A percentile compares a stretch with the other conserved stretches of the same genome.
These are phyloP conservation scores for Hypoxylon sp. DNA, from an alignment of 2,329 filamentous ascomycete genomes.

Conservation along the genomic window DNA sequence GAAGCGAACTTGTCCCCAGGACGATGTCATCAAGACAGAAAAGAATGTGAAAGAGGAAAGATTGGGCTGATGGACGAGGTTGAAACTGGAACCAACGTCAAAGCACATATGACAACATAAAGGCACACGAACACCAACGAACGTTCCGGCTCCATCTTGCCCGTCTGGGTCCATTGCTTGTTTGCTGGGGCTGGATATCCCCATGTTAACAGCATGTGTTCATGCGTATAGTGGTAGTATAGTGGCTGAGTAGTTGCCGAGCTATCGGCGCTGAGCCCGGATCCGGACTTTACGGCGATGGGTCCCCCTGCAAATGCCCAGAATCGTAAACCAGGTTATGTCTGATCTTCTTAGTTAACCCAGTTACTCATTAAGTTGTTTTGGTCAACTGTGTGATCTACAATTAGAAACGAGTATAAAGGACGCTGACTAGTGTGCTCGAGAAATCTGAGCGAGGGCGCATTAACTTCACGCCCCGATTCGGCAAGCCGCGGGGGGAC, in stretches of 20 bases:
- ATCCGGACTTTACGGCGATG: constrained; percentile 31
- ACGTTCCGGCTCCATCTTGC: constrained; percentile 28
- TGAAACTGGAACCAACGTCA: constrained; percentile 42
- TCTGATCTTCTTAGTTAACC: constrained; percentile 50
- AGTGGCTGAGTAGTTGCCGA: constrained; percentile 13
- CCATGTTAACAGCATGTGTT: constrained; percentile 35
- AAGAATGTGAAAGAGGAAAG: constrained; percentile 38
- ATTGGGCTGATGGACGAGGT: constrained; percentile 30
- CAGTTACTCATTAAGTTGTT: constrained; percentile 37
- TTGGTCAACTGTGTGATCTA: constrained; percentile 52
- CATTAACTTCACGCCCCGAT: constrained; percentile 41
- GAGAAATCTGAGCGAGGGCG: constrained; percentile 37
- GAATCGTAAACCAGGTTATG: constrained; percentile 44
- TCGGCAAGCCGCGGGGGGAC: constrained; percentile 27
- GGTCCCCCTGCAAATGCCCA: constrained; percentile 24
- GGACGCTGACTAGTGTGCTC: constrained; percentile 31
- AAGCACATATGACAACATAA: constrained; percentile 42
- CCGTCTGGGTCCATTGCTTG: constrained; percentile 13
- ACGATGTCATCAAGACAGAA: constrained; percentile 45
- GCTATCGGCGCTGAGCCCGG: constrained; percentile 29
- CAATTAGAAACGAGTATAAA: constrained; percentile 50
- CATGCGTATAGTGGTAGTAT: constrained; percentile 38
- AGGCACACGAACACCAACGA: constrained; percentile 17
- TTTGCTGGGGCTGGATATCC: constrained; percentile 21
- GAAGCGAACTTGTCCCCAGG: constrained; percentile 43